Evolutionary conservation across 495 filamentous ascomycete species (phyloP).

Genomic region (Ramalina intermedia): DNA sequence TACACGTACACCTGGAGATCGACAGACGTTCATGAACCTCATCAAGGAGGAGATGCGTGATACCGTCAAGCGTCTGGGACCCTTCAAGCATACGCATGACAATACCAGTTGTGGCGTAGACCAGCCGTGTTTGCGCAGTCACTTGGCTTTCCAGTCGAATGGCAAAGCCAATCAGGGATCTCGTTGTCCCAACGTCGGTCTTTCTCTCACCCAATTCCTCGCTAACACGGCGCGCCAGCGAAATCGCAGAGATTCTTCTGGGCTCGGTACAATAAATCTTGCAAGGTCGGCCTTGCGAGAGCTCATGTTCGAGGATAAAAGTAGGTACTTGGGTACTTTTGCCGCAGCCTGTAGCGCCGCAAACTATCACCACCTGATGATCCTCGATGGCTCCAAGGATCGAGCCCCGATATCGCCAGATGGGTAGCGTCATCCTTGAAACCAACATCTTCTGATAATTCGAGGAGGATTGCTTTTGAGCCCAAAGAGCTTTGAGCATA

Average conservation of each 20-base stretch:
- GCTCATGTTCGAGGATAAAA: conserved; percentile 78
- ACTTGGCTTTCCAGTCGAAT: conserved; percentile 83
- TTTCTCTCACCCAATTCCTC: conserved; percentile 84
- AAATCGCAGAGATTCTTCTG: conserved; percentile 91
- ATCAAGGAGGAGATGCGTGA: conserved; percentile 86
- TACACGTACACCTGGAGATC: background rate
- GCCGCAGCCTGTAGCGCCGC: conserved; percentile 90
- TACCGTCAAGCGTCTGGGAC: conserved; percentile 66
- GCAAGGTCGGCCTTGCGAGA: conserved; percentile 63
- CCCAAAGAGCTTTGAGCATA: conserved; percentile 51
- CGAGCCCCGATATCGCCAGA: conserved; percentile 69
- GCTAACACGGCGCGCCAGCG: conserved; percentile 76
- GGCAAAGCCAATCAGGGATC: conserved; percentile 84
- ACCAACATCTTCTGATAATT: conserved; percentile 36
- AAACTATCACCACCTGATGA: conserved; percentile 77
- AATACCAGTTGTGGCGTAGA: conserved; percentile 81
- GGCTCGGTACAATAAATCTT: conserved; percentile 94
- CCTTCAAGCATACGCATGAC: conserved; percentile 94
- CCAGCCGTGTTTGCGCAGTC: conserved; percentile 61
- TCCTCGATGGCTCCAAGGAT: conserved; percentile 57
- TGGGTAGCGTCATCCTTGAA: conserved; percentile 60
- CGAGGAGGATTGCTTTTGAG: conserved; percentile 45
- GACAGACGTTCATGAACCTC: conserved; percentile 63
- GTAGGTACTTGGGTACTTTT: conserved; percentile 95
- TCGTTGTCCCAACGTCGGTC: conserved; percentile 61